Evolutionary conservation across 2,329 filamentous ascomycete species (phyloP).

Genomic region (Cadophora malorum): DNA sequence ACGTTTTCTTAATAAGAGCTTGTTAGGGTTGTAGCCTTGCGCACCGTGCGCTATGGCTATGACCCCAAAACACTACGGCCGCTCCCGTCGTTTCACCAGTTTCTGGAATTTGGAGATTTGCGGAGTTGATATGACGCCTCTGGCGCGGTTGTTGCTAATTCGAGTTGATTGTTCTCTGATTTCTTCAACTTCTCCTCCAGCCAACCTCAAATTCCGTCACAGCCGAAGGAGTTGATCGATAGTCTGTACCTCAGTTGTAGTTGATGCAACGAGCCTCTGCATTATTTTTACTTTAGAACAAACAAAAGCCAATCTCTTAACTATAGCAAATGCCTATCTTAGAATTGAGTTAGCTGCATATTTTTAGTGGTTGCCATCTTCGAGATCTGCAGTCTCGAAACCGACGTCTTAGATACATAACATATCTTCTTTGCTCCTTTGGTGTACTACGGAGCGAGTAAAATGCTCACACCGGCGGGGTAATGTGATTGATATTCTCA

Average conservation of each 20-base stretch:
- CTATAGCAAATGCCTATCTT: neutral
- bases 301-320: neutral
- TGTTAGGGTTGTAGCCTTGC: too few relatives aligned
- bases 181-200: neutral
- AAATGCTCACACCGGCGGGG: neutral
- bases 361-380: constrained; percentile 5
- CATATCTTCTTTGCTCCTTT: neutral
- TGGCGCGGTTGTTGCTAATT: neutral
- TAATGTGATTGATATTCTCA: neutral
- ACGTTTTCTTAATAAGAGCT: too few relatives aligned
- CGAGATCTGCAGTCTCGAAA: constrained; percentile 4
- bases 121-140: constrained; percentile 6
- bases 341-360: neutral
- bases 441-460: neutral
- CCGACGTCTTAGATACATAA: neutral
- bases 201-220: constrained; percentile 6
- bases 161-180: neutral
- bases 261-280: neutral
- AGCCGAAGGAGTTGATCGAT: neutral
- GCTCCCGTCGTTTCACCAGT: too few relatives aligned
- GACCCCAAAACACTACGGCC: too few relatives aligned
- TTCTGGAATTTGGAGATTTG: constrained; percentile 11
- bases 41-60: too few relatives aligned
- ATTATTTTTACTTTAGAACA: neutral
- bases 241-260: neutral